Evolutionary conservation across 345 rosid species (phyloP).

Genomic region (Hibiscus mutabilis): DNA sequence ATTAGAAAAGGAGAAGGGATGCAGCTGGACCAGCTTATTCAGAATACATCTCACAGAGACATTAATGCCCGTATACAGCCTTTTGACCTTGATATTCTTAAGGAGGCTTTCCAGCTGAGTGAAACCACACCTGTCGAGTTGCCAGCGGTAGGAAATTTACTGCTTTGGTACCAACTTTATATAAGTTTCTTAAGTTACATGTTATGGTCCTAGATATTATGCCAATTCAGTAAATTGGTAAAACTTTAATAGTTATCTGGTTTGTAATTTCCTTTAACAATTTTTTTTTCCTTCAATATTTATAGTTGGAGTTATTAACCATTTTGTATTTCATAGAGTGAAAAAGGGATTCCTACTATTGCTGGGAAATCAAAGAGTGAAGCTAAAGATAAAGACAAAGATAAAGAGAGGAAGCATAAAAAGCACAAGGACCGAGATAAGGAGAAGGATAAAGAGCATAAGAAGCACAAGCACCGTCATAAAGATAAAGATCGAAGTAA

Average conservation of each 20-base stretch:
- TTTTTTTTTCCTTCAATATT: not conserved
- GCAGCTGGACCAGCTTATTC: conserved; percentile 76
- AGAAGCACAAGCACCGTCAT: conserved; percentile 51
- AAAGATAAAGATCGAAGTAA: conserved; percentile 69
- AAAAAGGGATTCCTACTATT: conserved; percentile 71
- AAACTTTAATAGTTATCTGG: not conserved
- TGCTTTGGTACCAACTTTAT: not conserved
- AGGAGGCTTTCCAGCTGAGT: conserved; percentile 64
- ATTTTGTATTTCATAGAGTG: conserved; percentile 40
- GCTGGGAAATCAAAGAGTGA: conserved; percentile 60
- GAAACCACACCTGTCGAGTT: conserved; percentile 60
- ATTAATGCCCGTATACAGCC: conserved; percentile 45
- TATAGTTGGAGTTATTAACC: not conserved
- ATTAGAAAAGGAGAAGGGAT: conserved; percentile 61
- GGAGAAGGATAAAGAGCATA: conserved; percentile 49
- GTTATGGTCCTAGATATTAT: not conserved
- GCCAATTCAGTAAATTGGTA: not conserved
- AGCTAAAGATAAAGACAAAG: conserved; percentile 34
- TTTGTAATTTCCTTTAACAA: not conserved
- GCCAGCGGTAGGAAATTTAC: conserved; percentile 46
- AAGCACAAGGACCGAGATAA: conserved; percentile 80
- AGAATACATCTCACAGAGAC: conserved; percentile 38
- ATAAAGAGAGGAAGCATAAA: conserved; percentile 87
- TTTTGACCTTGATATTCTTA: conserved; percentile 29
- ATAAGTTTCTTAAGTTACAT: not conserved